Percentiles rank a stretch among this genome's conserved stretches.
Conservation (phyloP, 2,329 filamentous ascomycete species). For the Gliomastix tumulicola region DNA sequence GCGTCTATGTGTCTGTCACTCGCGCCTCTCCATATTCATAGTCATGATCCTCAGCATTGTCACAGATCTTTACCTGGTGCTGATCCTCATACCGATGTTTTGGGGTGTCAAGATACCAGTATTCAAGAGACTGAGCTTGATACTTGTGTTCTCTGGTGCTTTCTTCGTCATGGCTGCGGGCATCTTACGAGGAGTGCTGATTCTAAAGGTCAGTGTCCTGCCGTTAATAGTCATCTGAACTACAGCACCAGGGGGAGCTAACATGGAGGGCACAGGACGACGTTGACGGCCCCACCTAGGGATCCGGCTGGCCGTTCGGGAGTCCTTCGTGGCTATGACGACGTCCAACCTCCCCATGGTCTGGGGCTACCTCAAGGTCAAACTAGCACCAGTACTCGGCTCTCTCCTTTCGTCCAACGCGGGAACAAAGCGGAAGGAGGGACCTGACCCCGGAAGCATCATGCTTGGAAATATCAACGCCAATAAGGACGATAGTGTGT, state of each 20-base stretch:
- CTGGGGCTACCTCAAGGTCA: conserved; percentile 29
- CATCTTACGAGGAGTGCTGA: conserved; percentile 45
- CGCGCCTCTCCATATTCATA: conserved; percentile 30
- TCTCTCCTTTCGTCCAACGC: conserved; percentile 20
- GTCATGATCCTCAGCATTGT: conserved; percentile 25
- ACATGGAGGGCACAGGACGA: not conserved
- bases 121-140: conserved; percentile 42
- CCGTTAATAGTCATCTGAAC: not conserved
- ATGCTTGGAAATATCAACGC: not conserved
- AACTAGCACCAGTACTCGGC: conserved; percentile 22
- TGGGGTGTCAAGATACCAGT: conserved; percentile 41
- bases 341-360: conserved; percentile 32
- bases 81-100: conserved; percentile 39
- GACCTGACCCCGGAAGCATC: not conserved
- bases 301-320: conserved; percentile 6
- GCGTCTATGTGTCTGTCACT: conserved; percentile 39
- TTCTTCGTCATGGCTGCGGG: conserved; percentile 47
- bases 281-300: not conserved
- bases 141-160: conserved; percentile 47
- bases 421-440: not conserved
- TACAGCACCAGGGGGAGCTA: not conserved
- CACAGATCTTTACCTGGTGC: conserved; percentile 30
- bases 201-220: conserved; percentile 19
- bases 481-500: too few relatives aligned
- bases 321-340: conserved; percentile 29